Base-by-base conservation (phyloP, 2,329 filamentous ascomycete species). In the Pyricularia grisea region DNA sequence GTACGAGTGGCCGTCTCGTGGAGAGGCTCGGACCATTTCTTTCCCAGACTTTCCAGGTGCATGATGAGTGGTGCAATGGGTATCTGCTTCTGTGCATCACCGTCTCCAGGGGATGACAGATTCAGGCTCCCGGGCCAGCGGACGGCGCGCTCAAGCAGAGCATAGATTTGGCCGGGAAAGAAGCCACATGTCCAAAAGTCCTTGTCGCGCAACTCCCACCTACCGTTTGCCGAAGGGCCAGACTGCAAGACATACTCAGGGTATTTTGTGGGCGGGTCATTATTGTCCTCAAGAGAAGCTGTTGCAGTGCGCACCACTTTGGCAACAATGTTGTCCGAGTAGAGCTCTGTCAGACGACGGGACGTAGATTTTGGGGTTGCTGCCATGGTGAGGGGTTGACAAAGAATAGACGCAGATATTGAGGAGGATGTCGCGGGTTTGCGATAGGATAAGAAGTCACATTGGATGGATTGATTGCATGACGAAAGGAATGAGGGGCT, bases 141-240 rank as follows among this genome's bases (percentile, higher is more conserved):
- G 66, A 75, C 69, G 1, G 75, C 71, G 0, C 79, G 74, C 68
- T 80, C 79, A 0, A 78, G 70, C 1, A 80, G 20, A 7, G 74
- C 73, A 70, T 79, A 79, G 3, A 80, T 73, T 36, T 71, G 75
- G 1, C 79, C 79, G 0, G 79, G 79, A 67, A 80, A 80, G 74
- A 80, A 80, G 20, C 79, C 79, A 36, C 77, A 79, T 0, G 79
- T 80, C 79, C 79, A 80, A 70, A 75, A 75, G 28, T 70, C 65
- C 12, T 72, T 70, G 4, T 74, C 71, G 61, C 73, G 72, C 27
- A 72, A 68, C 14, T 68, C 50, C 67, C 74, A 74, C 31, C 68
- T 66, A 42, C 70, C 70, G 14, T 63, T 63, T 31, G 70, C 70
- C 3, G 67, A 60, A 2, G 58, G 28, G 31, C 74, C 74, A 7